Conservation (phyloP, 257 asterid genomes). For the Solanum dulcamara region DNA sequence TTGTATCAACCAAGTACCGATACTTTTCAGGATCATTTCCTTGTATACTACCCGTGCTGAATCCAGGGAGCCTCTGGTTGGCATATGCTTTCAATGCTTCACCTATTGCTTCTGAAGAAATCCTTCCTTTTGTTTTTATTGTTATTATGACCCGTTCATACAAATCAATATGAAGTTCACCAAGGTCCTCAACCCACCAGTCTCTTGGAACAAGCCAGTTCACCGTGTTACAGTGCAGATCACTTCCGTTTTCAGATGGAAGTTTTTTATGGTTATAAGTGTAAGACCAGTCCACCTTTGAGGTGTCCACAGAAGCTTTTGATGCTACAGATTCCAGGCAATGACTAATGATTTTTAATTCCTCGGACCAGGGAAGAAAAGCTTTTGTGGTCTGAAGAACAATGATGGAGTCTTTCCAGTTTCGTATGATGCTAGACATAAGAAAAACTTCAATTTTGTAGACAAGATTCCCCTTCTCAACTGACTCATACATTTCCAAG, state of each 20-base stretch:
- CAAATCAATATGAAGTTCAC: conserved; percentile 64
- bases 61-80: conserved; percentile 42
- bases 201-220: conserved; percentile 55
- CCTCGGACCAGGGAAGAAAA: conserved; percentile 59
- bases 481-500: conserved; percentile 67
- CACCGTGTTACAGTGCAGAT: conserved; percentile 37
- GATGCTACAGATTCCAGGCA: conserved; percentile 56
- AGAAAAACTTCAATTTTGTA: conserved; percentile 78
- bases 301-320: conserved; percentile 50
- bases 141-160: conserved; percentile 51
- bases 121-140: conserved; percentile 42
- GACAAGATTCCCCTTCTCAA: conserved; percentile 76
- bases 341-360: conserved; percentile 46
- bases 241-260: conserved; percentile 34
- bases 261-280: conserved; percentile 54
- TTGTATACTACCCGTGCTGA: conserved; percentile 32
- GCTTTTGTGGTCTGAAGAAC: conserved; percentile 70
- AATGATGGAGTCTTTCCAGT: conserved; percentile 89
- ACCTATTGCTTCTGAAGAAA: conserved; percentile 48
- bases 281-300: conserved; percentile 64
- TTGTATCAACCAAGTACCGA: conserved; percentile 48
- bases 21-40: conserved; percentile 38
- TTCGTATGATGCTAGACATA: conserved; percentile 58
- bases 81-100: conserved; percentile 63
- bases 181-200: conserved; percentile 94